Evolutionary conservation across 495 filamentous ascomycete genomes (phyloP).

Genomic region (Chlorociboria aeruginascens): DNA sequence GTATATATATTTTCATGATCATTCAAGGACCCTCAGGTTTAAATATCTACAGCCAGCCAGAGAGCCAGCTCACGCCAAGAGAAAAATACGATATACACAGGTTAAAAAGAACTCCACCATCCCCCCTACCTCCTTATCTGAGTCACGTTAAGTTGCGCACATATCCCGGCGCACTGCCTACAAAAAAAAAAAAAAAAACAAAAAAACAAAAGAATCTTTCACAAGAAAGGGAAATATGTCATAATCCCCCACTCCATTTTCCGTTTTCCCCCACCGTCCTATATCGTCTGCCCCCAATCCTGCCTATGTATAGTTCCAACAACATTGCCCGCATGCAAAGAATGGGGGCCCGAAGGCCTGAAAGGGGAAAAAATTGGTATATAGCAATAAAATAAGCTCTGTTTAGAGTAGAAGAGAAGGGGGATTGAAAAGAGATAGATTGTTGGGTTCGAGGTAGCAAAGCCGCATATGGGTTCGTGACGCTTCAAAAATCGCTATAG

Average conservation of each 20-base stretch:
- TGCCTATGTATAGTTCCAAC: no score
- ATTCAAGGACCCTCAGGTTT: background rate
- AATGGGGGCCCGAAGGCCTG: background rate
- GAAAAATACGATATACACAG: conserved; percentile 11
- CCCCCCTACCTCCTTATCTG: background rate
- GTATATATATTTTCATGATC: background rate
- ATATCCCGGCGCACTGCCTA: background rate
- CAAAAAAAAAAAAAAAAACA: no score
- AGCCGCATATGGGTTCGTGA: background rate
- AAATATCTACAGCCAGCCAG: conserved; percentile 12
- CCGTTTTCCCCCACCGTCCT: no score
- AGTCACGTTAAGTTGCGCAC: background rate
- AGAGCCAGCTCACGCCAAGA: conserved; percentile 12
- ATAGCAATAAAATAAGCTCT: conserved; percentile 4
- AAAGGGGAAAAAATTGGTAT: conserved; percentile 17
- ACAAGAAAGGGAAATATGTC: background rate
- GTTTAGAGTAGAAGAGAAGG: background rate
- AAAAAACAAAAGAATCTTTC: background rate
- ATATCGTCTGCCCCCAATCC: no score
- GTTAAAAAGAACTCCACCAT: background rate
- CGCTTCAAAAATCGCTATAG: background rate
- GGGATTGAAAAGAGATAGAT: background rate
- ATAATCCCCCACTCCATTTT: background rate
- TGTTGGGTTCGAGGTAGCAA: background rate
- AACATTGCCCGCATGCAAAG: no score